Evolutionary conservation across 108 stramenopile genomes (phyloP).

Genomic region (Nitzschia putrida): DNA sequence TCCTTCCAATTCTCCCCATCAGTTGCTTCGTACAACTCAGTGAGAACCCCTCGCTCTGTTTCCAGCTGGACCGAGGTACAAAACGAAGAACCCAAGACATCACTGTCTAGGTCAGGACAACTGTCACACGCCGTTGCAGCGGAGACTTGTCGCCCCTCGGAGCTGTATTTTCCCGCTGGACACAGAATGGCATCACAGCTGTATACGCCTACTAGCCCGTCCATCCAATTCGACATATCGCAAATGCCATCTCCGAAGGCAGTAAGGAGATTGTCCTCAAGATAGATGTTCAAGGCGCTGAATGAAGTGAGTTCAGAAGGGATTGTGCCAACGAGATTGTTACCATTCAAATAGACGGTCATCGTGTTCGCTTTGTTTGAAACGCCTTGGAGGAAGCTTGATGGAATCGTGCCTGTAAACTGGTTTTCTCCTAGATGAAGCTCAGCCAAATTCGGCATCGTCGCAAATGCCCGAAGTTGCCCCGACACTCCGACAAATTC

Average conservation of each 20-base stretch:
- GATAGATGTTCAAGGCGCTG: constrained; percentile 63
- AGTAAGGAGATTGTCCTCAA: constrained; percentile 66
- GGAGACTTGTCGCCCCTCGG: constrained; percentile 59
- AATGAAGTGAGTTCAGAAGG: constrained; percentile 41
- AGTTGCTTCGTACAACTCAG: constrained; percentile 56
- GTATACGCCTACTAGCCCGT: constrained; percentile 52
- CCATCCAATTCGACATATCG: constrained; percentile 62
- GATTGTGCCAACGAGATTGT: constrained; percentile 45
- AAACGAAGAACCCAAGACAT: constrained; percentile 60
- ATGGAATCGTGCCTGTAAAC: constrained; percentile 35
- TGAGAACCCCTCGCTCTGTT: constrained; percentile 60
- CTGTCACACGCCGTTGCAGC: constrained; percentile 44
- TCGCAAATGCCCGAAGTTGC: constrained; percentile 49
- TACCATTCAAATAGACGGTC: constrained; percentile 42
- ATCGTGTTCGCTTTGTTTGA: constrained; percentile 41
- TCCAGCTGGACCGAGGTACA: constrained; percentile 49
- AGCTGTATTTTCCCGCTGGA: constrained; percentile 58
- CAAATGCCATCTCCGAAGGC: constrained; percentile 61
- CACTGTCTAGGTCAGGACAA: constrained; percentile 54
- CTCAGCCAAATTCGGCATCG: constrained; percentile 47
- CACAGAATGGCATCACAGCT: constrained; percentile 77
- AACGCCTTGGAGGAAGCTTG: constrained; percentile 43
- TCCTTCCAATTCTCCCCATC: constrained; percentile 62
- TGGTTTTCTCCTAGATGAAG: constrained; percentile 30
- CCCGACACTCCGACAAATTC: constrained; percentile 64